These are phyloP conservation scores for Aphanoascus verrucosus DNA, from an alignment of 2,329 filamentous ascomycete genomes.

Conservation along the genomic window DNA sequence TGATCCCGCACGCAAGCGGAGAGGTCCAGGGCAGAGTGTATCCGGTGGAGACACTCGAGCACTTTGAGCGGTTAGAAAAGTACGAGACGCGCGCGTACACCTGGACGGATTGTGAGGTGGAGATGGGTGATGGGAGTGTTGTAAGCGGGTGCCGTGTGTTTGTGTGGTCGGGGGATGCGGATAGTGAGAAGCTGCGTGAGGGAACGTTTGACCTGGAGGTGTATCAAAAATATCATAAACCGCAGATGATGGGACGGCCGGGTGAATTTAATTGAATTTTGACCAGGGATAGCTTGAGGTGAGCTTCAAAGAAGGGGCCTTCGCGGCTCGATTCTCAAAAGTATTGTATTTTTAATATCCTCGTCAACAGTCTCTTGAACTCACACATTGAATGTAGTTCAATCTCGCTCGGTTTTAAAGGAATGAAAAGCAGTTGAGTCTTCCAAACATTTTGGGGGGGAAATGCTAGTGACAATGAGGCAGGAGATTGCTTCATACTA, in stretches of 20 bases:
- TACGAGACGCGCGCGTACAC: slow-evolving; percentile 14
- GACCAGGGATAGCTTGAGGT: too few relatives aligned
- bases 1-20: slow-evolving; percentile 5
- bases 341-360: not conserved
- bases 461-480: not conserved
- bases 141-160: slow-evolving; percentile 10
- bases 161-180: slow-evolving; percentile 11
- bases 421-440: not conserved
- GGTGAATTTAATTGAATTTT: too few relatives aligned
- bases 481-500: too few relatives aligned
- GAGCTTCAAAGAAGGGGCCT: not conserved
- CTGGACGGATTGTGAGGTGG: slow-evolving; percentile 7
- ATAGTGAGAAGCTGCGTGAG: slow-evolving; percentile 6
- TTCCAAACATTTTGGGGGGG: not conserved
- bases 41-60: slow-evolving; percentile 5
- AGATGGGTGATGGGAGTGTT: slow-evolving; percentile 6
- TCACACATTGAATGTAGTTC: not conserved
- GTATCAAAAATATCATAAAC: slow-evolving; percentile 10
- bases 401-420: not conserved
- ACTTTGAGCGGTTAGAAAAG: slow-evolving; percentile 11
- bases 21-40: slow-evolving; percentile 10
- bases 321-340: not conserved
- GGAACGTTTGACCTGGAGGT: slow-evolving; percentile 12
- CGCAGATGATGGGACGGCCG: not conserved
- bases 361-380: not conserved